These are phyloP conservation scores for Phytophthora palmivora DNA, from an alignment of 352 stramenopile species.

Conservation along the genomic window DNA sequence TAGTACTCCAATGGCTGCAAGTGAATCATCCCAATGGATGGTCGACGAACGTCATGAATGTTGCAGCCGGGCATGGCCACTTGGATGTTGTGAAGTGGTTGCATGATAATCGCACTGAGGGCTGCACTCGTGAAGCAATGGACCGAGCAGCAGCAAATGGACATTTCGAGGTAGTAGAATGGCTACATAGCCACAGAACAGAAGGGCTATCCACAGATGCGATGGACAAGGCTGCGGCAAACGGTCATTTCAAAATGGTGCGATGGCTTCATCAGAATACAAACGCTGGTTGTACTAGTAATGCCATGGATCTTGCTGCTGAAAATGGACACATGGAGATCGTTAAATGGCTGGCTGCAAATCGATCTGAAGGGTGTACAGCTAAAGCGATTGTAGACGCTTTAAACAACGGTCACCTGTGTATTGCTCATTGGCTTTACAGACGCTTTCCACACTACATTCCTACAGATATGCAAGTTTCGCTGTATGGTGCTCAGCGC, in stretches of 20 bases:
- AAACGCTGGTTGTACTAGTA: neutral
- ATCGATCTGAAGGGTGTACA: conserved; percentile 5
- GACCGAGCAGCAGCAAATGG: neutral
- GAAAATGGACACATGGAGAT: conserved; percentile 4
- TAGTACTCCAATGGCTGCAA: too few species aligned
- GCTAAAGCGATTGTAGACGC: neutral
- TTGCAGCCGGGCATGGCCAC: too few species aligned
- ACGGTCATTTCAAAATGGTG: conserved; percentile 9
- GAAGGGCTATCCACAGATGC: neutral
- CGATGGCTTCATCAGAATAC: conserved; percentile 11
- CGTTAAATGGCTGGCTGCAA: conserved; percentile 7
- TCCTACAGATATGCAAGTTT: neutral
- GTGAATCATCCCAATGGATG: too few species aligned
- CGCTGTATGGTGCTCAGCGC: too few species aligned
- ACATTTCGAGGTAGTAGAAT: conserved; percentile 6
- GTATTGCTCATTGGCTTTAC: neutral
- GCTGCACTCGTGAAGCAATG: too few species aligned
- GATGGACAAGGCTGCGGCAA: conserved; percentile 1
- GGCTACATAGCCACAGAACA: neutral
- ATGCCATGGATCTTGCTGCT: conserved; percentile 15
- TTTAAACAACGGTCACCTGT: neutral
- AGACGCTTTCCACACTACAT: neutral
- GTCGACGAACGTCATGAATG: too few species aligned
- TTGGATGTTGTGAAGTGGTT: too few species aligned
- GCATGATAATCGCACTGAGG: too few species aligned